Evolutionary conservation across 1,284 basidiomycete genomes (phyloP).

Genomic region (Phlebopus sp.): DNA sequence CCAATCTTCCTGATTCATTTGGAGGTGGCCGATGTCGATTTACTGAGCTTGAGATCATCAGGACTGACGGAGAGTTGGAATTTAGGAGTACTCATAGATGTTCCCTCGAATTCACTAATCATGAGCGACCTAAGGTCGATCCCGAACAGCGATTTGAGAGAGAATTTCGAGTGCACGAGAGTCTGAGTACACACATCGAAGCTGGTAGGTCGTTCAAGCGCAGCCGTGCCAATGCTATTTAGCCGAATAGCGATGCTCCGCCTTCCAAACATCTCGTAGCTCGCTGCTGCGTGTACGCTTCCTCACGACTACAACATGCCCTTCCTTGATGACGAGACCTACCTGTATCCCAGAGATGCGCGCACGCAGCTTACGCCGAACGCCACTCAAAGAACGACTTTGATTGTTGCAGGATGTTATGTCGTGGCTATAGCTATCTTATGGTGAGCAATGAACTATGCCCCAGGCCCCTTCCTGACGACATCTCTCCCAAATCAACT

Average conservation of each 20-base stretch:
- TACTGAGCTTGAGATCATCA: no score
- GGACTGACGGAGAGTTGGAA: no score
- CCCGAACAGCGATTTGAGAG: no score
- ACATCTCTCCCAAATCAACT: constrained; percentile 11
- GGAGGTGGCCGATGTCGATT: no score
- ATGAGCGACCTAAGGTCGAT: no score
- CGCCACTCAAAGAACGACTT: constrained; percentile 68
- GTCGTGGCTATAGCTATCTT: constrained; percentile 69
- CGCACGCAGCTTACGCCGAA: constrained; percentile 54
- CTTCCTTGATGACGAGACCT: constrained; percentile 16
- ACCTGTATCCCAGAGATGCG: constrained; percentile 37
- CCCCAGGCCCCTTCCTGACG: constrained; percentile 1
- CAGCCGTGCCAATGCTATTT: background rate
- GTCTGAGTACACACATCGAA: no score
- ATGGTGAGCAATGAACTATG: constrained; percentile 48
- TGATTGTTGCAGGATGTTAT: constrained; percentile 76
- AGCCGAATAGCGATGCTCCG: constrained; percentile 2
- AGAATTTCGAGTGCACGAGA: no score
- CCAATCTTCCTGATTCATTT: no score
- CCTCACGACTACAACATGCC: constrained; percentile 32
- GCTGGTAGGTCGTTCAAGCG: no score
- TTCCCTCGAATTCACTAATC: no score
- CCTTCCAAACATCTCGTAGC: background rate
- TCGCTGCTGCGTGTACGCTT: constrained; percentile 9
- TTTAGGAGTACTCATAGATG: no score